Evolutionary conservation across 2,329 filamentous ascomycete genomes (phyloP).

Genomic region (Sclerotinia trifoliorum): DNA sequence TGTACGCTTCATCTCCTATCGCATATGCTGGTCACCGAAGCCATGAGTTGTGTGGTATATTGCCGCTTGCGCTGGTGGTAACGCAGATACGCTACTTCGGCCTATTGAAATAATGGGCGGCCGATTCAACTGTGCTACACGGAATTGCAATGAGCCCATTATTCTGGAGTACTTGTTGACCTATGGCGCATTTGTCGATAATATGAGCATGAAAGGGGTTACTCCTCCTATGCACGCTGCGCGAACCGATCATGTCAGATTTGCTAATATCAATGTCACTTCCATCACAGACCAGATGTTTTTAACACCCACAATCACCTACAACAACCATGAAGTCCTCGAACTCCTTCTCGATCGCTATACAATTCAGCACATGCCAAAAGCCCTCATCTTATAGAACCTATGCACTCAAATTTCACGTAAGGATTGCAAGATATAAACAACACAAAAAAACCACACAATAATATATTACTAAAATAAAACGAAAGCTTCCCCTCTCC

Average conservation of each 20-base stretch:
- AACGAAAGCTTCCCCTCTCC: too few relatives aligned
- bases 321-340: slow-evolving; percentile 27
- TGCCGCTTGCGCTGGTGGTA: slow-evolving; percentile 25
- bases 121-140: slow-evolving; percentile 24
- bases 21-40: slow-evolving; percentile 17
- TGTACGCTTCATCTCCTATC: slow-evolving; percentile 19
- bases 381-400: slow-evolving; percentile 18
- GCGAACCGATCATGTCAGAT: slow-evolving; percentile 8
- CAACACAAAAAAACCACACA: too few relatives aligned
- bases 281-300: not conserved
- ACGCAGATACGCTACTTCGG: slow-evolving; percentile 21
- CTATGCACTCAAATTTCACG: too few relatives aligned
- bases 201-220: slow-evolving; percentile 12
- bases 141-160: slow-evolving; percentile 17
- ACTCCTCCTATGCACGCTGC: slow-evolving; percentile 24
- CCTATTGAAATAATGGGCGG: slow-evolving; percentile 21
- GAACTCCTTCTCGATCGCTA: slow-evolving; percentile 25
- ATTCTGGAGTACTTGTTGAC: slow-evolving; percentile 25
- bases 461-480: too few relatives aligned
- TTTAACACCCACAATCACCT: slow-evolving; percentile 24
- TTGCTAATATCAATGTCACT: slow-evolving; percentile 24
- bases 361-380: slow-evolving; percentile 23
- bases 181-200: slow-evolving; percentile 23
- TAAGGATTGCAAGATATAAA: too few relatives aligned
- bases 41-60: slow-evolving; percentile 21